phyloP scores from a whole-genome alignment of 1,284 basidiomycete genomes.

The Polyporus tsugae region DNA sequence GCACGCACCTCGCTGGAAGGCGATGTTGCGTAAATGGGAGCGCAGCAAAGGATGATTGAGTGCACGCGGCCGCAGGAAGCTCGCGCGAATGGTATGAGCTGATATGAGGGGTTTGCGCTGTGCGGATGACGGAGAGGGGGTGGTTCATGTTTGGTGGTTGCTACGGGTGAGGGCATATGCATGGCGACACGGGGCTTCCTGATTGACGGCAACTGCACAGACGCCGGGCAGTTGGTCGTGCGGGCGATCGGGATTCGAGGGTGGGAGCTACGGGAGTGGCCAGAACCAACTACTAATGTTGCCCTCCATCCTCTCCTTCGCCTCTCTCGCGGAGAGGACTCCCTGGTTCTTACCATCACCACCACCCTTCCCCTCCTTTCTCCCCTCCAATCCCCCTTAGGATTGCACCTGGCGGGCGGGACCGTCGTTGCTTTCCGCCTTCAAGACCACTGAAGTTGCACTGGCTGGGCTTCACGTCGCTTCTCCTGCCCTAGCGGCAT shows the following conservation, averaged over 20 bases:
- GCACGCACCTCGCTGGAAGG: not conserved
- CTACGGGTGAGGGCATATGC: not conserved
- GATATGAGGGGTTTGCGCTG: not conserved
- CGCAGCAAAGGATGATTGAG: not conserved
- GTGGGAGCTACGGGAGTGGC: not conserved
- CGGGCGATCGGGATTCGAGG: conserved; percentile 2
- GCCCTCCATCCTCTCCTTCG: conserved; percentile 8
- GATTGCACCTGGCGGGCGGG: conserved; percentile 56
- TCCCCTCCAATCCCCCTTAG: conserved; percentile 39
- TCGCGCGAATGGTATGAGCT: not conserved
- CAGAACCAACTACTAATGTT: not conserved
- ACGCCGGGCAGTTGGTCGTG: not conserved
- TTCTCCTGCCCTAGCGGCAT: conserved; percentile 57
- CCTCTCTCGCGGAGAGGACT: conserved; percentile 27
- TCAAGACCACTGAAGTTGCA: conserved; percentile 34
- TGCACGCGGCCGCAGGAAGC: not conserved
- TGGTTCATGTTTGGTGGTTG: not conserved
- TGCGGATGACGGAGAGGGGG: conserved; percentile 1
- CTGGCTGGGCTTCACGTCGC: conserved; percentile 41
- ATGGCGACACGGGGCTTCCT: conserved; percentile 3
- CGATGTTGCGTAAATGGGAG: not conserved
- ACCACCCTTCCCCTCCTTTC: conserved; percentile 30
- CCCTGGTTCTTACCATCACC: conserved; percentile 32
- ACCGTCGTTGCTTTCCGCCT: conserved; percentile 46
- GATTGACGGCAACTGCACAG: not conserved